phyloP scores from a whole-genome alignment of 352 stramenopile species.

The Globisporangium spiculum region DNA sequence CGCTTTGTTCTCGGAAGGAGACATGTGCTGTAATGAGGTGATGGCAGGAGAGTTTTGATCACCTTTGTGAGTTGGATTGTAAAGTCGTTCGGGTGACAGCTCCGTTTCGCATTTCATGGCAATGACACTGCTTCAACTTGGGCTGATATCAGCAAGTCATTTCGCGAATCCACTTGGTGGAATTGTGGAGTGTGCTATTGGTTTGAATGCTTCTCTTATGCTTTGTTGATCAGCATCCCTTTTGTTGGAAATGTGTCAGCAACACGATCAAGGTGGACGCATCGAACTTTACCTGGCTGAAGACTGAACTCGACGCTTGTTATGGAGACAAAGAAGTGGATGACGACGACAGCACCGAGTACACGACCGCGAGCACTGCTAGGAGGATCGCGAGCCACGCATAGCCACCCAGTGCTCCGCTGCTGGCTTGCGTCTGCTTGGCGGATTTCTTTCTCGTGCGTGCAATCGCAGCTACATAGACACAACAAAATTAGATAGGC shows the following conservation, averaged over 20 bases:
- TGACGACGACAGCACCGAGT: conserved; percentile 11
- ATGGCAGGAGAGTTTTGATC: no score
- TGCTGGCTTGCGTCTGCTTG: conserved; percentile 35
- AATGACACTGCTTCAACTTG: no score
- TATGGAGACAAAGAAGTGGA: not conserved
- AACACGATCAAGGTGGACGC: not conserved
- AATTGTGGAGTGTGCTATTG: no score
- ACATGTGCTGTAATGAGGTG: no score
- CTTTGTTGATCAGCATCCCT: no score
- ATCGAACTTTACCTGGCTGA: not conserved
- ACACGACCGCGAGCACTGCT: conserved; percentile 30
- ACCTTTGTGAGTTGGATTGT: no score
- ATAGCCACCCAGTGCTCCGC: conserved; percentile 24
- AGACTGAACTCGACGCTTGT: not conserved
- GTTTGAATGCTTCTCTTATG: no score
- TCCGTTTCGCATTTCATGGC: no score
- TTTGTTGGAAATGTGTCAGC: not conserved
- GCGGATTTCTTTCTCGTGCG: conserved; percentile 64
- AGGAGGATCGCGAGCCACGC: conserved; percentile 42
- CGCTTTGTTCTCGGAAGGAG: no score
- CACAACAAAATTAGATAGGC: not conserved
- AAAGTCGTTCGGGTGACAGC: no score
- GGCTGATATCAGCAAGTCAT: no score
- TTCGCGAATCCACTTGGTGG: no score
- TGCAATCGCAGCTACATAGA: conserved; percentile 52